These are phyloP conservation scores for Pseudozyma hubeiensis DNA, from an alignment of 1,284 basidiomycete species.

Conservation along the genomic window DNA sequence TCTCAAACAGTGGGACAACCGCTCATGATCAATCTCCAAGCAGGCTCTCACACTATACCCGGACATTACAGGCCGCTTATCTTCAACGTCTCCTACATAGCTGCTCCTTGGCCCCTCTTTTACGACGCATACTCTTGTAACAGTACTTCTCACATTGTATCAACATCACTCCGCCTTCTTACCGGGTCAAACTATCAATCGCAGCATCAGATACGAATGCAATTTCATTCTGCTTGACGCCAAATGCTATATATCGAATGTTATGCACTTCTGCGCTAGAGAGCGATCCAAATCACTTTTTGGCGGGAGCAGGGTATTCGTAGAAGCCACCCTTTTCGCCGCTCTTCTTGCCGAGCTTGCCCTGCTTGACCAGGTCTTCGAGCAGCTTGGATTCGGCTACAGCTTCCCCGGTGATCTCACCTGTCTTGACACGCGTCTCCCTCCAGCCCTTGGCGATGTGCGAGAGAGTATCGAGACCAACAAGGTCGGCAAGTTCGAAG, in stretches of 20 bases:
- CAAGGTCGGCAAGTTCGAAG: constrained; percentile 74
- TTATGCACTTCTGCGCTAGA: background rate
- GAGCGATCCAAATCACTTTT: constrained; percentile 26
- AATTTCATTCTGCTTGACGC: too few relatives aligned
- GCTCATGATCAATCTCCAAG: constrained; percentile 4
- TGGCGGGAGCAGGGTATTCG: constrained; percentile 65
- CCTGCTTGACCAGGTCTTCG: constrained; percentile 72
- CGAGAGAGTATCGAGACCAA: constrained; percentile 71
- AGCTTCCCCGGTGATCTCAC: constrained; percentile 70
- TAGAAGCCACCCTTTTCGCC: constrained; percentile 71
- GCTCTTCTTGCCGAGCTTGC: constrained; percentile 73
- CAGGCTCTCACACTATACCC: constrained; percentile 9
- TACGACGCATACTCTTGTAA: background rate
- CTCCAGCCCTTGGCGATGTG: constrained; percentile 73
- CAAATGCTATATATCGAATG: too few relatives aligned
- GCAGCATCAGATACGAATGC: too few relatives aligned
- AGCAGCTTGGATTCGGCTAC: constrained; percentile 71
- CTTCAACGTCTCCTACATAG: too few relatives aligned
- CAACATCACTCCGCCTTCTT: background rate
- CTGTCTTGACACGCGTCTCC: constrained; percentile 70
- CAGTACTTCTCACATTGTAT: constrained; percentile 6
- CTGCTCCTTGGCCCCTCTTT: background rate
- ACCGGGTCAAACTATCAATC: constrained; percentile 10
- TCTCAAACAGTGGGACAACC: constrained; percentile 45
- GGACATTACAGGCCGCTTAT: background rate